These are phyloP conservation scores for Fusarium sp. DNA, from an alignment of 2,329 filamentous ascomycete genomes.

Conservation along the genomic window DNA sequence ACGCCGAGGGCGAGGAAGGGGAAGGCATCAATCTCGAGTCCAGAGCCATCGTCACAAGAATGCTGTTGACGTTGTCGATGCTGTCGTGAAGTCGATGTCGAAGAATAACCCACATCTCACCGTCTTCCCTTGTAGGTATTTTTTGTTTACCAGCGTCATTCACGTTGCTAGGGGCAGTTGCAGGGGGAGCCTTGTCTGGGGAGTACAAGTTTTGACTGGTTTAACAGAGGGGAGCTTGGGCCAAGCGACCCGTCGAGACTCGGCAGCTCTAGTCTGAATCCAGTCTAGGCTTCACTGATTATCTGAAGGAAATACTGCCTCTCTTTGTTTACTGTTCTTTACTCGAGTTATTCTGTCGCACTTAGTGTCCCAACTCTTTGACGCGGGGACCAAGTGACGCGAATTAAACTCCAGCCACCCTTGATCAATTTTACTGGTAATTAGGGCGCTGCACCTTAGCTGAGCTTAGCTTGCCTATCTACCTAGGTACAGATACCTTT, in stretches of 20 bases:
- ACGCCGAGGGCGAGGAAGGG: slow-evolving; percentile 44
- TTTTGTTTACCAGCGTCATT: slow-evolving; percentile 52
- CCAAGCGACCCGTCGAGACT: slow-evolving; percentile 15
- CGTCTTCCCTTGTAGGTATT: slow-evolving; percentile 6
- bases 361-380: background rate
- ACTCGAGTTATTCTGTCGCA: slow-evolving; percentile 22
- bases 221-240: slow-evolving; percentile 29
- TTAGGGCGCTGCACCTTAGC: background rate
- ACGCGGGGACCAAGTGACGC: slow-evolving; percentile 13
- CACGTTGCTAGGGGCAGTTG: slow-evolving; percentile 52
- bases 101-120: slow-evolving; percentile 55
- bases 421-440: slow-evolving; percentile 15
- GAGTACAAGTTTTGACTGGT: slow-evolving; percentile 25
- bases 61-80: slow-evolving; percentile 55
- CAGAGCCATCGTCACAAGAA: slow-evolving; percentile 56
- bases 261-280: background rate
- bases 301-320: slow-evolving; percentile 18
- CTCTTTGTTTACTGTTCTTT: fast-evolving
- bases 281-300: background rate
- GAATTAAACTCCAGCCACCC: slow-evolving; percentile 31
- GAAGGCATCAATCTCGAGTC: slow-evolving; percentile 61
- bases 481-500: background rate
- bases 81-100: slow-evolving; percentile 56
- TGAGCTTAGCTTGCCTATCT: background rate
- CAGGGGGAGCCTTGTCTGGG: slow-evolving; percentile 33